Conservation (phyloP, 1,139 yeast genomes). For the Diutina mesorugosa region DNA sequence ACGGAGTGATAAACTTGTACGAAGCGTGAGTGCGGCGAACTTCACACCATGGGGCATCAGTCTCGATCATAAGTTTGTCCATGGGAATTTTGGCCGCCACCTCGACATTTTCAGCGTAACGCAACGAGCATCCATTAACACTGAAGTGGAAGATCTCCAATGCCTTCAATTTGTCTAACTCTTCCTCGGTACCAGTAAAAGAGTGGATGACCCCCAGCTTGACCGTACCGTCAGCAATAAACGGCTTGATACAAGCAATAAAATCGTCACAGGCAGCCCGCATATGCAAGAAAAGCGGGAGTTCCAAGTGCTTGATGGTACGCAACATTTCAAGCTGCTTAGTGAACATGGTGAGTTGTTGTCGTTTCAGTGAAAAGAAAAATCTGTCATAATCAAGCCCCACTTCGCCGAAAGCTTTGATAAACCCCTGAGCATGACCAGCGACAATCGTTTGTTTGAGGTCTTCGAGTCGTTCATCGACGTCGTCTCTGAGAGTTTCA, state of each 20-base stretch:
- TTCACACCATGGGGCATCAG: conserved; percentile 99
- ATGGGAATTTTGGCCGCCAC: conserved; percentile 59
- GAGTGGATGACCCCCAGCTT: conserved; percentile 80
- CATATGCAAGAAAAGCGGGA: conserved; percentile 85
- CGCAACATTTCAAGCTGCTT: conserved; percentile 57
- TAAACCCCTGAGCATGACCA: conserved; percentile 37
- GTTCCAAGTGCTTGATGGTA: conserved; percentile 27
- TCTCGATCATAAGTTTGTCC: conserved; percentile 64
- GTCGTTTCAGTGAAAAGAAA: conserved; percentile 54
- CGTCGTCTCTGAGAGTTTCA: conserved; percentile 14
- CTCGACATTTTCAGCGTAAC: conserved; percentile 57
- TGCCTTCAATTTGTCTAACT: conserved; percentile 35
- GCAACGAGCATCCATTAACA: conserved; percentile 85
- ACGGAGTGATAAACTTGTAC: conserved; percentile 36
- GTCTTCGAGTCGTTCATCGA: conserved; percentile 26
- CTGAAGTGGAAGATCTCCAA: conserved; percentile 61
- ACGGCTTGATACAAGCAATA: conserved; percentile 43
- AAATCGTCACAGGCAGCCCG: conserved; percentile 83
- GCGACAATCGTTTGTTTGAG: conserved; percentile 35
- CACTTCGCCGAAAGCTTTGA: conserved; percentile 82
- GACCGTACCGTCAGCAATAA: conserved; percentile 28
- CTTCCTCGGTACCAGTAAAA: conserved; percentile 74
- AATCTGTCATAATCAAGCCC: conserved; percentile 91
- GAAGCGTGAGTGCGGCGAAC: conserved; percentile 75
- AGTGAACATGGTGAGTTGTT: conserved; percentile 56